Conservation (phyloP, 345 rosid species). For the Aquilaria sinensis region DNA sequence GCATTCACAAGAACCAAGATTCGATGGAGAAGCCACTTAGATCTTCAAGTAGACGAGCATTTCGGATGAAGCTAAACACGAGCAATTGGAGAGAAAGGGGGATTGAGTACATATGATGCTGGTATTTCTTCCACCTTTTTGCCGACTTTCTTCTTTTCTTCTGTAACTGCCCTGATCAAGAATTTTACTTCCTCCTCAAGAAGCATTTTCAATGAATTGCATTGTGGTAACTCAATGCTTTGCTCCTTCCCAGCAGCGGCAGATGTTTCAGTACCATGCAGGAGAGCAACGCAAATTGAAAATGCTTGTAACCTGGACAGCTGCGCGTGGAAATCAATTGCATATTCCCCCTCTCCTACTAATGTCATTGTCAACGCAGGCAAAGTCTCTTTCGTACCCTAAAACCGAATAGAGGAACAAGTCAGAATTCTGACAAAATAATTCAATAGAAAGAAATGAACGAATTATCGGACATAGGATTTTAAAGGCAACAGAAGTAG, state of each 20-base stretch:
- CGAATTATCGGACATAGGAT: background rate
- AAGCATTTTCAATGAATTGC: conserved; percentile 55
- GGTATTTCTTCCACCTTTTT: conserved; percentile 38
- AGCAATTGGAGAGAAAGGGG: conserved; percentile 89
- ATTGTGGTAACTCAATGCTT: conserved; percentile 28
- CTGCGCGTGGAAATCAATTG: conserved; percentile 82
- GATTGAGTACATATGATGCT: conserved; percentile 56
- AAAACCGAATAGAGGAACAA: conserved; percentile 14
- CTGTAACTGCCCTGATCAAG: conserved; percentile 52
- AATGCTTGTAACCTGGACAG: conserved; percentile 88
- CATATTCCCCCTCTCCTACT: conserved; percentile 59
- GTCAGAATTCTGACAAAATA: background rate
- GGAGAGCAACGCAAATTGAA: conserved; percentile 70
- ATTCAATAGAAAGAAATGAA: background rate
- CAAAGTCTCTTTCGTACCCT: conserved; percentile 70
- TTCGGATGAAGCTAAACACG: conserved; percentile 43
- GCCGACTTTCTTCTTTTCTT: conserved; percentile 37
- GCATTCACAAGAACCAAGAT: background rate
- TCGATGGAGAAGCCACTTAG: background rate
- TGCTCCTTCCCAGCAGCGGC: conserved; percentile 21
- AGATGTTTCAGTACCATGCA: conserved; percentile 46
- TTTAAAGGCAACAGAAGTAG: background rate
- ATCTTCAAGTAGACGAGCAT: background rate
- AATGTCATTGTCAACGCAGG: conserved; percentile 64
- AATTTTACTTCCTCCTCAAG: conserved; percentile 69